Base-by-base conservation (phyloP, 2,329 filamentous ascomycete genomes). In the Helotiales sp. region DNA sequence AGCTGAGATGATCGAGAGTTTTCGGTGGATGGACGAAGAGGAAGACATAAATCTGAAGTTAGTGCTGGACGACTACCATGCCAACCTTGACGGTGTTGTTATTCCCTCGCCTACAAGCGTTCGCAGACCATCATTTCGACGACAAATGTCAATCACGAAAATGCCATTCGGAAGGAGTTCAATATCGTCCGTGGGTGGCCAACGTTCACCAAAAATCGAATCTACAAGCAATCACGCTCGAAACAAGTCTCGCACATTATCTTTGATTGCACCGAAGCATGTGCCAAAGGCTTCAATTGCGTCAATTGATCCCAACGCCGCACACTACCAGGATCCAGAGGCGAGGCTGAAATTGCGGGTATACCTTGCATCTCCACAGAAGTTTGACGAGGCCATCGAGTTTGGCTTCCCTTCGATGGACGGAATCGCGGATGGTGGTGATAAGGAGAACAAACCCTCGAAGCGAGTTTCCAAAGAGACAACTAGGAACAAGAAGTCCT, bases 331-430 rank as follows among this genome's bases (percentile, higher is more conserved):
- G 71, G 92, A 97, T 66, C 91, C 92, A 0, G 90, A 96, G 70
- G 91, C 93, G 36, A 85, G 93, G 31, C 80, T 91, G 66, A 96
- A 96, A 74, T 78, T 98, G 19, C 86, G 92, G 12, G 86, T 91
- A 6, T 96, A 93, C 68, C 82, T 96, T 19, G 89, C 90, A 7
- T 96, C 92, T 1, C 89, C 93, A 0, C 90, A 96, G 65, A 96
- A 96, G 71, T 98, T 98, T 66, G 93, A 98, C 70, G 93, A 98
- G 74, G 92, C 91, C 1, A 84, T 98, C 52, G 90, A 96, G 71
- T 97, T 96, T 73, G 93, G 93, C 0, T 98, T 97, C 67, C 91
- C 92, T 0, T 85, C 87, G 0, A 78, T 78, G 33, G 81, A 85
- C 31, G 73, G 67, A 7, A 62, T 75, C 19, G 64, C 71, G 2